Conservation (phyloP, 2,329 filamentous ascomycete genomes). For the Hortaea sp. region DNA sequence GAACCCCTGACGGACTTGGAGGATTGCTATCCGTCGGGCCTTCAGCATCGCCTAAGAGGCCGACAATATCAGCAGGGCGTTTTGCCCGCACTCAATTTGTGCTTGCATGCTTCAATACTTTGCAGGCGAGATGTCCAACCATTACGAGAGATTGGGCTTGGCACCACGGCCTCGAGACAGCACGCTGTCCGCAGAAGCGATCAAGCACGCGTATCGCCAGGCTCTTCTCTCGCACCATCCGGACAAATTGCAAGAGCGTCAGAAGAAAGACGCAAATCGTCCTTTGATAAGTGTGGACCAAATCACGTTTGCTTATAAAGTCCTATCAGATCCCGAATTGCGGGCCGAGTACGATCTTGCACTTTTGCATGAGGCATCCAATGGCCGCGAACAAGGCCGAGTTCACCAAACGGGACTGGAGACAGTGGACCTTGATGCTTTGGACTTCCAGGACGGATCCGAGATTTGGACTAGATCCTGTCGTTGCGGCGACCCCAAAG, state of each 20-base stretch:
- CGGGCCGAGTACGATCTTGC: conserved; percentile 42
- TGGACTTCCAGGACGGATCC: conserved; percentile 31
- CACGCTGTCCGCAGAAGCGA: conserved; percentile 20
- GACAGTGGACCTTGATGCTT: conserved; percentile 47
- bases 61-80: too few relatives aligned
- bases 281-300: conserved; percentile 41
- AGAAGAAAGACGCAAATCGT: too few relatives aligned
- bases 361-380: not conserved
- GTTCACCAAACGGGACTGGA: conserved; percentile 42
- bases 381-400: not conserved
- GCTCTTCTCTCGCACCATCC: conserved; percentile 50
- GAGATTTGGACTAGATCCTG: conserved; percentile 43
- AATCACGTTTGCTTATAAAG: conserved; percentile 49
- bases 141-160: conserved; percentile 23
- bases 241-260: conserved; percentile 35
- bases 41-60: too few relatives aligned
- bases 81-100: too few relatives aligned
- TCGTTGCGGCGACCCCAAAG: conserved; percentile 48
- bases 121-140: conserved; percentile 9
- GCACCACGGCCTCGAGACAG: conserved; percentile 10
- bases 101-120: too few relatives aligned
- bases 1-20: too few relatives aligned
- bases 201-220: conserved; percentile 47
- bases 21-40: too few relatives aligned
- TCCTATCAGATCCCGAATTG: conserved; percentile 35